Evolutionary conservation across 2,329 filamentous ascomycete genomes (phyloP), one percentile per base, ranked within the genome.

Genomic region (Hymenoscyphus salicellus): DNA sequence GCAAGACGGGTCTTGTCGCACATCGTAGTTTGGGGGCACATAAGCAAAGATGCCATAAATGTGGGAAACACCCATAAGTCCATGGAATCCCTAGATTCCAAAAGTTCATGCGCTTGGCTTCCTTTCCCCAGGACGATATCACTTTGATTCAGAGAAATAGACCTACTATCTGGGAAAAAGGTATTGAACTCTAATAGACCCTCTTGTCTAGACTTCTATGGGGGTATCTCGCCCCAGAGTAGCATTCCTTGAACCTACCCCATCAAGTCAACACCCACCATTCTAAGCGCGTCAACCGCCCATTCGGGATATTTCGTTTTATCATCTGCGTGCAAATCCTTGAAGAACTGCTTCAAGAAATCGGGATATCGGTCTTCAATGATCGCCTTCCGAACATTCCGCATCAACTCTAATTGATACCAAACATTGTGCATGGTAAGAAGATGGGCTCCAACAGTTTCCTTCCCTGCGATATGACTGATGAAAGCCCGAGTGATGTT

Each of bases 371-470:
- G 79, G 75, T 97, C 93, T 66, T 89, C 89, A 7, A 97, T 79
- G 67, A 98, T 92, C 17, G 95, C 88, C 67, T 91, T 82, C 65
- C 94, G 84, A 14, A 87, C 85, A 66, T 85, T 80, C 23, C 83
- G 81, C 93, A 98, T 97, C 71, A 99, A 80, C 66, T 89, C 84
- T 62, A 99, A 82, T 75, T 97, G 87, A 74, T 97, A 97, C 80
- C 93, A 92, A 30, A 99, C 92, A 75, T 99, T 99, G 77, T 99
- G 95, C 74, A 98, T 92, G 0, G 92, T 97, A 62, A 99, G 80
- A 28, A 92, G 81, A 75, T 86, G 83, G 17, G 96, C 95, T 7
- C 94, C 92, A 1, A 92, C 93, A 0, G 95, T 99, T 81, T 99
- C 95, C 79, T 99, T 99, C 32, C 90, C 89, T 0, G 91, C 89